phyloP scores from a whole-genome alignment of 257 asterid species.

The Primulina eburnea region DNA sequence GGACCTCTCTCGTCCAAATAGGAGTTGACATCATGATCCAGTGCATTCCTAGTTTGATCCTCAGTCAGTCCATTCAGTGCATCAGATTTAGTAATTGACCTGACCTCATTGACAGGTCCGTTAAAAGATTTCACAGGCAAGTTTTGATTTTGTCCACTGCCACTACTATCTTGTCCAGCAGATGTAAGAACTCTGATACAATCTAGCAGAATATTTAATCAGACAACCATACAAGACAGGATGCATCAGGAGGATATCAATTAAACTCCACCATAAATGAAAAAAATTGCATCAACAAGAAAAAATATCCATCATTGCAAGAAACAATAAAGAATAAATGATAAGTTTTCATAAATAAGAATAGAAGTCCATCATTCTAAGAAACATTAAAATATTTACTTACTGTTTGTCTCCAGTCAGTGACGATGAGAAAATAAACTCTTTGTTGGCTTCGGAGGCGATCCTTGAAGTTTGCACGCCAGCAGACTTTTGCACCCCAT shows the following conservation, averaged over 20 bases:
- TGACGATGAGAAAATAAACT: constrained; percentile 86
- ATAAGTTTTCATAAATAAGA: not conserved
- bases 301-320: not conserved
- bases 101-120: constrained; percentile 28
- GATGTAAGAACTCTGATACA: constrained; percentile 64
- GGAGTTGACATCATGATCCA: too few species aligned
- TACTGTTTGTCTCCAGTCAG: constrained; percentile 86
- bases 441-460: constrained; percentile 96
- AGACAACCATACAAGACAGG: constrained; percentile 19
- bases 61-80: constrained; percentile 37
- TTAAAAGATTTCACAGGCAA: constrained; percentile 32
- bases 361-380: not conserved
- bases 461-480: constrained; percentile 91
- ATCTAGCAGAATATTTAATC: constrained; percentile 22
- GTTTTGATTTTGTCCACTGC: constrained; percentile 39
- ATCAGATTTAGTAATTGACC: constrained; percentile 32
- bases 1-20: too few species aligned
- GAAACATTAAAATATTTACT: constrained; percentile 19
- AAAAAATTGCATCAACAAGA: not conserved
- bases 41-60: constrained; percentile 46
- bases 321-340: constrained; percentile 7
- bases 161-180: constrained; percentile 53
- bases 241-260: constrained; percentile 17
- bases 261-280: constrained; percentile 8
- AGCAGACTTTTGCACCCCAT: constrained; percentile 90